Evolutionary conservation across 1,284 basidiomycete species (phyloP).

Genomic region (Taiwanofungus camphoratus): DNA sequence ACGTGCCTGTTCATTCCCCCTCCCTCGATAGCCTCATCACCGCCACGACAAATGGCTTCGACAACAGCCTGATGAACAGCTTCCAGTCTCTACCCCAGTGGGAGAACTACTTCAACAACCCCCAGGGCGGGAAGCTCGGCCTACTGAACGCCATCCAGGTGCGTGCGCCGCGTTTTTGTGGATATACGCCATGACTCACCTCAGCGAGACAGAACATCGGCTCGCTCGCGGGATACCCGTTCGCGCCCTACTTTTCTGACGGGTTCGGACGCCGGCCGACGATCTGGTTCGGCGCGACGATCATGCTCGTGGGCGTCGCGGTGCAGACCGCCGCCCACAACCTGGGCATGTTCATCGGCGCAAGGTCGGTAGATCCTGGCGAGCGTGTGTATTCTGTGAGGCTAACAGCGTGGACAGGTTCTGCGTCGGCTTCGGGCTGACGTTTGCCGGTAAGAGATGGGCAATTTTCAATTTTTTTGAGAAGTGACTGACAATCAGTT

Average conservation of each 20-base stretch:
- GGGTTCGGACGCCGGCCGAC: constrained; percentile 57
- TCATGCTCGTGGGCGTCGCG: constrained; percentile 61
- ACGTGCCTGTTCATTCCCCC: not conserved
- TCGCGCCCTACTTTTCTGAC: constrained; percentile 70
- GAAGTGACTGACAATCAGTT: constrained; percentile 9
- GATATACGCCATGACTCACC: not conserved
- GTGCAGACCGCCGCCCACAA: constrained; percentile 68
- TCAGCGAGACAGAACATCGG: constrained; percentile 51
- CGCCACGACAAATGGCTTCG: constrained; percentile 72
- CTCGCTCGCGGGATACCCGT: constrained; percentile 56
- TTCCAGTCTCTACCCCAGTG: constrained; percentile 62
- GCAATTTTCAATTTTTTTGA: not conserved
- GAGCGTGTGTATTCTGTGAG: constrained; percentile 1
- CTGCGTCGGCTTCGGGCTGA: constrained; percentile 75
- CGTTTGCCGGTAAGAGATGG: constrained; percentile 48
- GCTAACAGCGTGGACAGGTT: constrained; percentile 34
- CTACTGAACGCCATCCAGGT: constrained; percentile 76
- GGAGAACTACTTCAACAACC: constrained; percentile 51
- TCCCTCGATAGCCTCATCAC: constrained; percentile 58
- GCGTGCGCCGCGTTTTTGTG: constrained; percentile 18
- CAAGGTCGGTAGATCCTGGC: constrained; percentile 39
- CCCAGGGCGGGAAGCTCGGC: constrained; percentile 55
- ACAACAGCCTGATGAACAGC: constrained; percentile 75
- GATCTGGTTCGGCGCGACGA: constrained; percentile 54
- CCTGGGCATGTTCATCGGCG: constrained; percentile 77